Evolutionary conservation across 73 alveolate species (phyloP).

Genomic region (Breviolum minutum): DNA sequence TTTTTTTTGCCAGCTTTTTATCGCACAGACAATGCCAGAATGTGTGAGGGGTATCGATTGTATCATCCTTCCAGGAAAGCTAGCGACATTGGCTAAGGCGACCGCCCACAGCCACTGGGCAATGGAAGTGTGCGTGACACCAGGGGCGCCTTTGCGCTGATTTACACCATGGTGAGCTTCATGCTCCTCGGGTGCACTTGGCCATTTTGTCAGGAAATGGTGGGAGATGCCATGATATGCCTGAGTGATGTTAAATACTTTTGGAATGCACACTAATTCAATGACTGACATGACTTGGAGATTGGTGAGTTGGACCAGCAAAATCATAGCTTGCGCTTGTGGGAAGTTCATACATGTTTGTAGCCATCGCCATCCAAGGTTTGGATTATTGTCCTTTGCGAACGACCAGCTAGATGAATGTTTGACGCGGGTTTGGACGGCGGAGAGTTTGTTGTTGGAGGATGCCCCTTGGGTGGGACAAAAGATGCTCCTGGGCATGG

Average conservation of each 20-base stretch:
- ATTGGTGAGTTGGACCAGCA: background rate
- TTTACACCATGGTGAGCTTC: conserved; percentile 73
- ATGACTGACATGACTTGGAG: background rate
- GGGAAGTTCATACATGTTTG: background rate
- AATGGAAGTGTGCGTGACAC: conserved; percentile 34
- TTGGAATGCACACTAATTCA: no score
- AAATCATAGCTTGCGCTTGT: background rate
- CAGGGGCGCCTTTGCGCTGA: conserved; percentile 44
- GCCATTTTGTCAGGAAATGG: background rate
- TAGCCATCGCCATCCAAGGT: background rate
- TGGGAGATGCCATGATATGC: no score
- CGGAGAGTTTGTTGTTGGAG: conserved; percentile 63
- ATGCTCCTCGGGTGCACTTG: conserved; percentile 21
- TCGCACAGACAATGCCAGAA: background rate
- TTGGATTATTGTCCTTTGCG: conserved; percentile 85
- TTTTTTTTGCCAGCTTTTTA: no score
- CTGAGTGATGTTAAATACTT: no score
- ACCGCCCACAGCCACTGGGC: conserved; percentile 32
- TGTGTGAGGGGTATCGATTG: background rate
- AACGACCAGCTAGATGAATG: conserved; percentile 91
- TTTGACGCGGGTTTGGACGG: conserved; percentile 90
- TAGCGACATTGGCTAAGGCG: background rate
- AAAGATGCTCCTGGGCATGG: conserved; percentile 93
- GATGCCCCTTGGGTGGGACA: conserved; percentile 77
- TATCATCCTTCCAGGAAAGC: background rate